phyloP scores from a whole-genome alignment of 2,329 filamentous ascomycete genomes.

The Lasiodiplodia sp. region DNA sequence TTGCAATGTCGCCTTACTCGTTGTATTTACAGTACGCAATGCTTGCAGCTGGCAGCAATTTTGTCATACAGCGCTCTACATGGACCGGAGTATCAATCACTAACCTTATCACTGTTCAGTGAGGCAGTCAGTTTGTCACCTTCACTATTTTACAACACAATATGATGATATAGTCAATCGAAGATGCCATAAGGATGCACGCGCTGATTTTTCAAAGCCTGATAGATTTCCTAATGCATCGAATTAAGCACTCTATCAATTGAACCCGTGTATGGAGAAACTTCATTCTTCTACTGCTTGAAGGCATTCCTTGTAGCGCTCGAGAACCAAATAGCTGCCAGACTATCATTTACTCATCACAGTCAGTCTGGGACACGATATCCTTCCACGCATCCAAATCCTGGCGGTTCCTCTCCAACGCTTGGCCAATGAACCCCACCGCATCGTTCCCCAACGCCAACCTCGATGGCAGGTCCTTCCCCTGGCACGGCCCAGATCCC shows the following conservation, averaged over 20 bases:
- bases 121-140: background rate
- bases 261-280: background rate
- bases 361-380: slow-evolving; percentile 31
- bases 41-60: background rate
- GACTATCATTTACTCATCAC: background rate
- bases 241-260: background rate
- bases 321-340: background rate
- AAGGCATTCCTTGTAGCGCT: background rate
- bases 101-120: background rate
- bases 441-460: slow-evolving; percentile 6
- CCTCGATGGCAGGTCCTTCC: background rate
- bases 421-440: background rate
- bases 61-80: background rate
- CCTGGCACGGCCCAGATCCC: slow-evolving; percentile 52
- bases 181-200: background rate
- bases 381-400: slow-evolving; percentile 4
- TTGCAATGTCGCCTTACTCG: background rate
- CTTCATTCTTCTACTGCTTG: background rate
- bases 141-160: background rate
- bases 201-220: background rate
- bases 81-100: background rate
- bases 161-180: background rate
- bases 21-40: background rate
- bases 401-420: background rate
- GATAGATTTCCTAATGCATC: background rate